A percentile compares a stretch with the other conserved stretches of the same genome.
Evolutionary conservation across 768 basidiomycete species (phyloP).

Genomic region (Mycena venus): DNA sequence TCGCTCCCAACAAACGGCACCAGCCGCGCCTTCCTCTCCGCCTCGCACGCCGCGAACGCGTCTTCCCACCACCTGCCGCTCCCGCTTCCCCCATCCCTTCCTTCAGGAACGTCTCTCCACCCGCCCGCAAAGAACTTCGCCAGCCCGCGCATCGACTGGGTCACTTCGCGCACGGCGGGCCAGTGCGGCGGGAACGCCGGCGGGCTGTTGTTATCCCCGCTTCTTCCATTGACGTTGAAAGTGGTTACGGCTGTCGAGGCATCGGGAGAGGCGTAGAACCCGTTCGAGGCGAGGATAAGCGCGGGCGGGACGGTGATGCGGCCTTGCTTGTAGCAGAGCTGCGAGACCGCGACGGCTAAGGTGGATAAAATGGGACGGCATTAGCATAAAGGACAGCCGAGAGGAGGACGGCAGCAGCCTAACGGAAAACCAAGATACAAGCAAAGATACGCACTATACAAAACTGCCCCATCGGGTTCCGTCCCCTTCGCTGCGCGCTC

Average conservation of each 20-base stretch:
- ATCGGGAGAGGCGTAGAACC: slow-evolving; percentile 57
- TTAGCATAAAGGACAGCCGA: slow-evolving; percentile 21
- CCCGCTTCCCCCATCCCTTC: no score
- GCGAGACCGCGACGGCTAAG: slow-evolving; percentile 75
- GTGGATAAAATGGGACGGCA: slow-evolving; percentile 41
- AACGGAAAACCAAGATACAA: not conserved
- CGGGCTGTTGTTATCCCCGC: no score
- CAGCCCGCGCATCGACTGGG: slow-evolving; percentile 53
- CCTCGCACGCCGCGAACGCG: slow-evolving; percentile 66
- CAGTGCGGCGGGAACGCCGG: slow-evolving; percentile 59
- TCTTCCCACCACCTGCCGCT: slow-evolving; percentile 79
- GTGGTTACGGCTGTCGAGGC: slow-evolving; percentile 52
- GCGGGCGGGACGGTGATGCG: slow-evolving; percentile 82
- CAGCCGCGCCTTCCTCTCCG: slow-evolving; percentile 49
- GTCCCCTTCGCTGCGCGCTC: not conserved
- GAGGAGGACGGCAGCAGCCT: no score
- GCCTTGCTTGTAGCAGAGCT: slow-evolving; percentile 76
- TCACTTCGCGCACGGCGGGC: slow-evolving; percentile 53
- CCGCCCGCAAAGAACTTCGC: slow-evolving; percentile 62
- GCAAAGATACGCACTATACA: slow-evolving; percentile 17
- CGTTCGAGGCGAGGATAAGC: slow-evolving; percentile 71
- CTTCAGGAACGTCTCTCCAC: slow-evolving; percentile 72
- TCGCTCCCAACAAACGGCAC: slow-evolving; percentile 38
- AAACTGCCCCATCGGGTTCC: slow-evolving; percentile 16
- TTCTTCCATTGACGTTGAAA: not conserved